Evolutionary conservation across 2,329 filamentous ascomycete genomes (phyloP).

Genomic region (Fusarium sacchari): DNA sequence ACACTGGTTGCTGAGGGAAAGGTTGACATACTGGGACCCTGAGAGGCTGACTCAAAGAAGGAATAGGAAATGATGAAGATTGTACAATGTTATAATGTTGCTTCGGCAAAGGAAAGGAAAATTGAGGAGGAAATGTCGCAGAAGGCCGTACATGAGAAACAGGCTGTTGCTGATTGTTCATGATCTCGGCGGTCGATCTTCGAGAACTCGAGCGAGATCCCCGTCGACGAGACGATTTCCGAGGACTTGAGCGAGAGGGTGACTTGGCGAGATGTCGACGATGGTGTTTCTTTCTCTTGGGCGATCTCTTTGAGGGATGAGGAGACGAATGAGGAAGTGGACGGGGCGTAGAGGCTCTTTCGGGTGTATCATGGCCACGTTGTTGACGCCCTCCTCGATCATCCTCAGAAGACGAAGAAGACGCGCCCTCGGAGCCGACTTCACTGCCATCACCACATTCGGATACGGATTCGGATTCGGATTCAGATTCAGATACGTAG

Average conservation of each 20-base stretch:
- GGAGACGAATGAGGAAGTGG: background rate
- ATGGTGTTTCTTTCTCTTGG: slow-evolving; percentile 1
- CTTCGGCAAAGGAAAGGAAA: slow-evolving; percentile 30
- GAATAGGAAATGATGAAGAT: slow-evolving; percentile 22
- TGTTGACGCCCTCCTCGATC: background rate
- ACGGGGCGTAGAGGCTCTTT: slow-evolving; percentile 5
- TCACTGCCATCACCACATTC: background rate
- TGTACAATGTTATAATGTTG: slow-evolving; percentile 26
- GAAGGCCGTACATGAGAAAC: slow-evolving; percentile 37
- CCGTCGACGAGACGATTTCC: slow-evolving; percentile 3
- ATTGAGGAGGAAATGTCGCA: slow-evolving; percentile 26
- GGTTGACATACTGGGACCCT: slow-evolving; percentile 15
- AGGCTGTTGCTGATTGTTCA: slow-evolving; percentile 1
- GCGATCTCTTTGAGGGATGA: background rate
- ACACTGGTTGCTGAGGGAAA: slow-evolving; percentile 36
- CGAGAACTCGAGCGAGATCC: slow-evolving; percentile 21
- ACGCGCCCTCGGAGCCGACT: slow-evolving; percentile 1
- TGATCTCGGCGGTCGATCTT: slow-evolving; percentile 2
- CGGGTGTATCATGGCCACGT: background rate
- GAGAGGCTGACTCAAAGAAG: slow-evolving; percentile 23
- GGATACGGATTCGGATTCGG: slow-evolving; percentile 10
- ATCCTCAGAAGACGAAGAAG: slow-evolving; percentile 10
- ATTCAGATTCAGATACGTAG: slow-evolving; percentile 15
- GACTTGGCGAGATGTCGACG: background rate
- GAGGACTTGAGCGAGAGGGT: slow-evolving; percentile 8